Percentiles rank a stretch among this genome's conserved stretches.
Evolutionary conservation across 108 stramenopile species (phyloP).

Genomic region (Hondaea fermentalgiana): DNA sequence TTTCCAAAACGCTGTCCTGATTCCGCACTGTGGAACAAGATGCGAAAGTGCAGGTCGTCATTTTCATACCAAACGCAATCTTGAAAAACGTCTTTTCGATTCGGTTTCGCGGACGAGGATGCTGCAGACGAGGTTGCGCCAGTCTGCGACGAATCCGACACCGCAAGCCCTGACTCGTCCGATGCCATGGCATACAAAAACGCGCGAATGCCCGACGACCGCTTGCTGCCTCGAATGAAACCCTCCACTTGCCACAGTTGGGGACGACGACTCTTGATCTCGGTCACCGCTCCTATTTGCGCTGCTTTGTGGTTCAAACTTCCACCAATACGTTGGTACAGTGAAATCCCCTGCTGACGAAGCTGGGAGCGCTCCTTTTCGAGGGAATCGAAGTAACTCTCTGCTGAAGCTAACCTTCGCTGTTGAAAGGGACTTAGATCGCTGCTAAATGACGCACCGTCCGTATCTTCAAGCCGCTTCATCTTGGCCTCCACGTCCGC

Average conservation of each 20-base stretch:
- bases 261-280: background rate
- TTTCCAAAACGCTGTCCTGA: background rate
- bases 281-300: background rate
- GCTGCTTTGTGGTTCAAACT: background rate
- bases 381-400: background rate
- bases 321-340: background rate
- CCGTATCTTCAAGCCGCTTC: background rate
- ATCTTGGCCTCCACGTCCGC: background rate
- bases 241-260: background rate
- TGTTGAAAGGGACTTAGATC: background rate
- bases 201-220: background rate
- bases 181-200: background rate
- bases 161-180: background rate
- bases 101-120: background rate
- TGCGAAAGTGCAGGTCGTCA: background rate
- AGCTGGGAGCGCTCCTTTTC: background rate
- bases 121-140: background rate
- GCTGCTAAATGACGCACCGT: background rate
- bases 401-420: background rate
- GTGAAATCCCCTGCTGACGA: background rate
- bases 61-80: background rate
- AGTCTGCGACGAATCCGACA: background rate
- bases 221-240: background rate
- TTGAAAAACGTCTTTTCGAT: background rate
- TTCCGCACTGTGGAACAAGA: background rate